Percentiles rank a stretch among this genome's conserved stretches.
Conservation (phyloP, 192 early-diverging fungal species). For the Coemansia sp. region DNA sequence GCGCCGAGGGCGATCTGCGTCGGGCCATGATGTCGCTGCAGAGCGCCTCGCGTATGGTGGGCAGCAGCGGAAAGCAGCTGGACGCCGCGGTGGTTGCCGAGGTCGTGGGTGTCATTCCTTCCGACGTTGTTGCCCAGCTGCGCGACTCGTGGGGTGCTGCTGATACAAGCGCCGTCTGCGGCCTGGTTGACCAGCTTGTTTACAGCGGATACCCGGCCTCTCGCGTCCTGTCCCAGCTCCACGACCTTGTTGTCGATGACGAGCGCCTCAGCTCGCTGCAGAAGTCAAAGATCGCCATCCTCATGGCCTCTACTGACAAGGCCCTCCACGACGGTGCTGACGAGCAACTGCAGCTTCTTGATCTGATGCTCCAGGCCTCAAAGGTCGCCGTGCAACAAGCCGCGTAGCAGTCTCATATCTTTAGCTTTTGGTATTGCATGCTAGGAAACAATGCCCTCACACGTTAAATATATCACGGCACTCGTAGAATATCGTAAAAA, state of each 20-base stretch:
- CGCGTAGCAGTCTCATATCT: background rate
- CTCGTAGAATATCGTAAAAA: background rate
- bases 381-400: slow-evolving; percentile 14
- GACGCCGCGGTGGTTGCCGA: slow-evolving; percentile 61
- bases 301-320: slow-evolving; percentile 72
- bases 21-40: slow-evolving; percentile 92
- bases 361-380: slow-evolving; percentile 62
- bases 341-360: slow-evolving; percentile 84
- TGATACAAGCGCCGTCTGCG: slow-evolving; percentile 54
- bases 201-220: slow-evolving; percentile 74
- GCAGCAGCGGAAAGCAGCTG: slow-evolving; percentile 46
- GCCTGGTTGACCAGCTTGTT: slow-evolving; percentile 61
- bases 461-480: background rate
- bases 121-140: slow-evolving; percentile 61
- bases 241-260: slow-evolving; percentile 65
- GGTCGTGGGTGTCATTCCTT: slow-evolving; percentile 77
- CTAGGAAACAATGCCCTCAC: too few relatives aligned
- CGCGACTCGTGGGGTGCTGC: slow-evolving; percentile 57
- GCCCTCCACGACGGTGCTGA: slow-evolving; percentile 83
- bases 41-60: slow-evolving; percentile 70
- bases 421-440: background rate
- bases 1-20: slow-evolving; percentile 88
- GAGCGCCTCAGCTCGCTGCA: slow-evolving; percentile 64
- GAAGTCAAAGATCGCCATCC: slow-evolving; percentile 69
- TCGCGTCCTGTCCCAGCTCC: slow-evolving; percentile 75